phyloP scores from a whole-genome alignment of 306 rosid genomes.

The Ceratonia siliqua region DNA sequence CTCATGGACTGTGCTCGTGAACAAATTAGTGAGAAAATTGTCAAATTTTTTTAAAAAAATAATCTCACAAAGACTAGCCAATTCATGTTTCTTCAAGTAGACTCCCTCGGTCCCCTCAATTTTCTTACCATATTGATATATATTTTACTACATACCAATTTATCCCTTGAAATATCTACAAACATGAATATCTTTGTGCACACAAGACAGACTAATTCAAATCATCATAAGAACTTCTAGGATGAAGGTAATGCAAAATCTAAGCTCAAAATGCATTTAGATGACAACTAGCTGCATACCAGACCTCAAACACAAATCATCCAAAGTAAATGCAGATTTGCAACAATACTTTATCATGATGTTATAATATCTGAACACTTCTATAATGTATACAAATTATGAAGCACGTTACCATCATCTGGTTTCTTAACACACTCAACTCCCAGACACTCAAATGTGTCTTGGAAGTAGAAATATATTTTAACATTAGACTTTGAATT shows the following conservation, averaged over 20 bases:
- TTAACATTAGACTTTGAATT: background rate
- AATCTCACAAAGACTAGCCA: too few relatives aligned
- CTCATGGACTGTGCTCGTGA: too few relatives aligned
- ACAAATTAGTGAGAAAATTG: too few relatives aligned
- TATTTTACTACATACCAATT: conserved; percentile 5
- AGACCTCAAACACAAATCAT: conserved; percentile 22
- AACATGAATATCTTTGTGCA: background rate
- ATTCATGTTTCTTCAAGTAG: conserved; percentile 22
- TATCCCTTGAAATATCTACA: conserved; percentile 6
- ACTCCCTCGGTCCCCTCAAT: conserved; percentile 3
- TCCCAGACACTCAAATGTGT: conserved; percentile 81
- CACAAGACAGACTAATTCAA: background rate
- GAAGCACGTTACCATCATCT: conserved; percentile 65
- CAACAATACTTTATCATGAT: background rate
- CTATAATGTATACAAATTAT: background rate
- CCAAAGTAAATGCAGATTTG: background rate
- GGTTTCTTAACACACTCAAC: conserved; percentile 83
- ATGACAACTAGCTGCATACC: conserved; percentile 6
- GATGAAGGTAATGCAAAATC: background rate
- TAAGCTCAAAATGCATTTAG: background rate
- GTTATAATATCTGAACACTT: background rate
- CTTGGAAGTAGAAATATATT: conserved; percentile 45
- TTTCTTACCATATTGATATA: background rate
- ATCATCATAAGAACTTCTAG: background rate
- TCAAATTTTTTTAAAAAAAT: too few relatives aligned